Percentiles rank a stretch among this genome's conserved stretches.
Evolutionary conservation across 2,329 filamentous ascomycete genomes (phyloP).

Genomic region (Trichoderma gracile): DNA sequence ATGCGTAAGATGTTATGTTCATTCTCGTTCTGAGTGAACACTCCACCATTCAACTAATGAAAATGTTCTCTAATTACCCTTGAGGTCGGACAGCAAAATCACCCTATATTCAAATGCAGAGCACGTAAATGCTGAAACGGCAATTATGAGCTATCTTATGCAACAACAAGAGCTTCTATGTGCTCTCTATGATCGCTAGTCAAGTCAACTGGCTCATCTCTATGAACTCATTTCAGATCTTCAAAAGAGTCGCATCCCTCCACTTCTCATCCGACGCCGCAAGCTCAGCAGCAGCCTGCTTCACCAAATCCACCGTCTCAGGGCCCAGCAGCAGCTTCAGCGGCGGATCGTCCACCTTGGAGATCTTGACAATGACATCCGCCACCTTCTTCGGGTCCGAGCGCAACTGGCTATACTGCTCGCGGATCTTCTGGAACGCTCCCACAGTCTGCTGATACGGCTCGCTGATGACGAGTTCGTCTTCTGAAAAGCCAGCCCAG

Average conservation of each 20-base stretch:
- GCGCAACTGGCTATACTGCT: conserved; percentile 18
- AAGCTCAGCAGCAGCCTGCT: conserved; percentile 29
- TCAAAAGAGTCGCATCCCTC: conserved; percentile 27
- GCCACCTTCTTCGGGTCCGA: conserved; percentile 34
- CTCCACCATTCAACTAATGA: neutral
- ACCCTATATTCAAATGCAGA: neutral
- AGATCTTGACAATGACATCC: conserved; percentile 34
- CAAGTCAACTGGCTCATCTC: neutral
- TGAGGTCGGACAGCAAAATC: too few relatives aligned
- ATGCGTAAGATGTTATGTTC: too few relatives aligned
- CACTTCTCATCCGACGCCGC: conserved; percentile 38
- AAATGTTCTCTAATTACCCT: too few relatives aligned
- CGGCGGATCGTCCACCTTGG: conserved; percentile 35
- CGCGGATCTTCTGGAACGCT: conserved; percentile 22
- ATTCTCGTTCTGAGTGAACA: neutral
- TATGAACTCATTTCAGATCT: neutral
- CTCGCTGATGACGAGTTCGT: conserved; percentile 37
- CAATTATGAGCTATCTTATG: neutral
- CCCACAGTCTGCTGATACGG: conserved; percentile 43
- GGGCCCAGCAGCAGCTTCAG: conserved; percentile 38
- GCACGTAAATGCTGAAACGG: neutral
- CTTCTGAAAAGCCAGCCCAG: conserved; percentile 37
- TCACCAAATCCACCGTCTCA: conserved; percentile 33
- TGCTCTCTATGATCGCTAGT: neutral
- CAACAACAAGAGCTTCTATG: neutral